Conservation (phyloP, 1,284 basidiomycete genomes). For the Amylostereum areolatum region DNA sequence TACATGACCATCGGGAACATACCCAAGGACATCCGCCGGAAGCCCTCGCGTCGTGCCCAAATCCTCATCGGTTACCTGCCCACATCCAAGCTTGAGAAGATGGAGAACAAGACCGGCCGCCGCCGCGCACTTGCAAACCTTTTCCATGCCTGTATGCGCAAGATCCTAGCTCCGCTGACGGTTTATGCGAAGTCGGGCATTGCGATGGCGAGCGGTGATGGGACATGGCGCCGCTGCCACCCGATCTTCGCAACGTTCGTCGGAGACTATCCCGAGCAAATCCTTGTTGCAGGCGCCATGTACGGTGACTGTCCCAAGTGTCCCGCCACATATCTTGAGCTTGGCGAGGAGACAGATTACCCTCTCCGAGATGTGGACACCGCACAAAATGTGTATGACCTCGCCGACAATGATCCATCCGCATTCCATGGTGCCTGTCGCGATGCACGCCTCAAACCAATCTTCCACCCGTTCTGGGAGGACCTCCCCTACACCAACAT, state of each 20-base stretch:
- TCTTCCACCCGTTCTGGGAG: slow-evolving; percentile 30
- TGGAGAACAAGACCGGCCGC: slow-evolving; percentile 20
- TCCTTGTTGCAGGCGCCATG: slow-evolving; percentile 6
- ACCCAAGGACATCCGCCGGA: slow-evolving; percentile 31
- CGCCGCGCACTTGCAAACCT: slow-evolving; percentile 25
- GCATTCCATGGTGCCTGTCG: slow-evolving; percentile 4
- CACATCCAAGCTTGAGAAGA: slow-evolving; percentile 23
- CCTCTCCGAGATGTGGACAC: neutral
- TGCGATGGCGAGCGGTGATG: slow-evolving; percentile 10
- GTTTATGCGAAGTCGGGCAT: neutral
- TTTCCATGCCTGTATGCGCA: slow-evolving; percentile 20
- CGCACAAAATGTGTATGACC: neutral
- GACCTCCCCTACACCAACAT: slow-evolving; percentile 28
- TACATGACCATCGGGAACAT: slow-evolving; percentile 39
- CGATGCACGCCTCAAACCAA: slow-evolving; percentile 9
- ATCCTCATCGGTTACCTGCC: slow-evolving; percentile 35
- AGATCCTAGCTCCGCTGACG: neutral
- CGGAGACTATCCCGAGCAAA: slow-evolving; percentile 18
- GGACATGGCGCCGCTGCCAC: slow-evolving; percentile 17
- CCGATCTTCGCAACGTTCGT: slow-evolving; percentile 24
- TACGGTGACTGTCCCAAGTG: slow-evolving; percentile 14
- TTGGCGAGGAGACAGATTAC: neutral
- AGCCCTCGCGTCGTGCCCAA: slow-evolving; percentile 26
- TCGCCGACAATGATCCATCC: neutral
- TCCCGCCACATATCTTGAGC: neutral